Conservation (phyloP, 768 basidiomycete species). For the Suillus tomentosus region DNA sequence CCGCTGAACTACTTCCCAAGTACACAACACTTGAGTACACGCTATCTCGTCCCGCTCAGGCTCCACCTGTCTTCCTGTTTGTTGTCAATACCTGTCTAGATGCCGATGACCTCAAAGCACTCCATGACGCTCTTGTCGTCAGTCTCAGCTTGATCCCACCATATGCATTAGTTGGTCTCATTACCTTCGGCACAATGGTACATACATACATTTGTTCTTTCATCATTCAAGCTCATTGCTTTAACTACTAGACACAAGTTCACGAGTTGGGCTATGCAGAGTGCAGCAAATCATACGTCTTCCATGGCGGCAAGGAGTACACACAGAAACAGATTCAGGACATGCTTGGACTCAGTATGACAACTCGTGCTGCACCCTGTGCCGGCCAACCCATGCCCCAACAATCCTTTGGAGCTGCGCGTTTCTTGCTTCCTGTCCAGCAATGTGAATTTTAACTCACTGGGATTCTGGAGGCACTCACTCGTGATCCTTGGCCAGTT, state of each 20-base stretch:
- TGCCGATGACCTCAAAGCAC: constrained; percentile 92
- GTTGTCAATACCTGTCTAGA: constrained; percentile 97
- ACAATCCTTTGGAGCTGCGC: constrained; percentile 79
- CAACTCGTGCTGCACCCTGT: constrained; percentile 83
- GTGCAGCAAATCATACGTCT: constrained; percentile 98
- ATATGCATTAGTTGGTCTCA: constrained; percentile 91
- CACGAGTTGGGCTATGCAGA: constrained; percentile 97
- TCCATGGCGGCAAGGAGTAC: constrained; percentile 98
- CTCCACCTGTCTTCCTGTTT: constrained; percentile 96
- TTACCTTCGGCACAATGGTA: constrained; percentile 84
- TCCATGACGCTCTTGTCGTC: constrained; percentile 93
- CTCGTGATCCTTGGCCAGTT: constrained; percentile 96
- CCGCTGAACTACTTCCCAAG: constrained; percentile 93
- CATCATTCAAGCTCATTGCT: background rate
- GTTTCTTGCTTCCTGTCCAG: constrained; percentile 89
- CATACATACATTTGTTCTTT: background rate
- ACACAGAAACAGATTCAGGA: constrained; percentile 95
- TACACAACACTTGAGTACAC: constrained; percentile 99
- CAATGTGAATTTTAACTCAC: constrained; percentile 97
- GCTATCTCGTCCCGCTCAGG: constrained; percentile 85
- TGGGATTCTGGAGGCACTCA: constrained; percentile 83
- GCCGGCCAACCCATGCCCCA: constrained; percentile 82
- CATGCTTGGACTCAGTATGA: constrained; percentile 79
- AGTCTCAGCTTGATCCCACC: constrained; percentile 92
- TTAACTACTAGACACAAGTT: constrained; percentile 76